Evolutionary conservation across 1,284 basidiomycete genomes (phyloP).

Genomic region (Ceratobasidium sp.): DNA sequence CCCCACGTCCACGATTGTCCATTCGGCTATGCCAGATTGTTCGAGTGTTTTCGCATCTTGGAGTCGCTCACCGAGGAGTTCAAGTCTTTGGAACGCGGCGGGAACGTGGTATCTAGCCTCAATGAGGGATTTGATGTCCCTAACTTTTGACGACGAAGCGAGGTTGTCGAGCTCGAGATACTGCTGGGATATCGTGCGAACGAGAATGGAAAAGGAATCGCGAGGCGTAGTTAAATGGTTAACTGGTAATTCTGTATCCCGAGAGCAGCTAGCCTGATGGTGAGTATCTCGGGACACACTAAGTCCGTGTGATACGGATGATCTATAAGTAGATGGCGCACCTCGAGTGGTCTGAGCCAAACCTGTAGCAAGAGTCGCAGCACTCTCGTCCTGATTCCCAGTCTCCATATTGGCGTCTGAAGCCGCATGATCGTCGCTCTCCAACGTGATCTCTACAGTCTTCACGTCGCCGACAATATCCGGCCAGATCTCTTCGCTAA

Average conservation of each 20-base stretch:
- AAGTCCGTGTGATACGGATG: no score
- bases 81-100: background rate
- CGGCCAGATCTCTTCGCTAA: conserved; percentile 17
- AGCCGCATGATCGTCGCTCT: background rate
- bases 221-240: background rate
- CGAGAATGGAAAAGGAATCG: background rate
- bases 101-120: background rate
- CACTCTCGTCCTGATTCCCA: no score
- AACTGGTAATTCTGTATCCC: no score
- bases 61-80: background rate
- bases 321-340: no score
- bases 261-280: no score
- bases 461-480: background rate
- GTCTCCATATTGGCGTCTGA: no score
- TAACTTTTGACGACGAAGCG: background rate
- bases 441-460: background rate
- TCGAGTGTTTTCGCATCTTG: background rate
- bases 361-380: no score
- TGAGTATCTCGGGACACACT: no score
- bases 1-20: background rate
- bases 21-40: background rate
- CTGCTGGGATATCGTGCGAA: background rate
- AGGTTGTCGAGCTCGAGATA: background rate
- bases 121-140: background rate
- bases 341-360: no score